Evolutionary conservation across 306 rosid genomes (phyloP), one percentile per base, ranked within the genome.

Genomic region (Cicer cuneatum): DNA sequence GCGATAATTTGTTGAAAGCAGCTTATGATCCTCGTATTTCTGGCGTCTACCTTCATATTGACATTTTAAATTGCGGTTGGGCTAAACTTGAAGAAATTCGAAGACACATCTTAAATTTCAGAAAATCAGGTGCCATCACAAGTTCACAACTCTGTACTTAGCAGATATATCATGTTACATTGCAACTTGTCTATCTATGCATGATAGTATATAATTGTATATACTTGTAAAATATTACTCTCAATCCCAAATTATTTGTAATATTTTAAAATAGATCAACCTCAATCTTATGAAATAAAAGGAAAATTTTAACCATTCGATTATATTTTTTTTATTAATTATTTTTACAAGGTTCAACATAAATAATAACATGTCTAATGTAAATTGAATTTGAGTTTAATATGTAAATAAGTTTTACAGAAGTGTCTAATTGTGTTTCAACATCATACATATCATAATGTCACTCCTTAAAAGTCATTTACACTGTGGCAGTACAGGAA

Each of bases 51-150:
- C 87, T 94, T 12, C 97, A 89, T 52, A 89, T 92, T 67, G 99
- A 90, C 48, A 66, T 63, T 13, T 85, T 94, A 68, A 88, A 74
- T 54, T 94, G 99, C n/a, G 99, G 99, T 8, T 94, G 97, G 99
- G 97, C 92, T 45, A 94, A 94, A 81, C 82, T 94, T 47, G 96
- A 92, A 64, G 97, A 91, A 89, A 90, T 94, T 76, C 96, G 96
- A 78, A 91, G 97, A 81, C 96, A 94, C 53, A 69, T 92, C 10
- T 78, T 86, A 71, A 73, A 88, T 83, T 94, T 94, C 85, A 87
- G 80, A 82, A 87, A 94, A 84, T 94, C 99, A 86, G 99, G 99
- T 79, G 24, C 41, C 15, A 0, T 47, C 65, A 8, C 45, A 45
- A 1, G 3, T 33, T n/a, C 59, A 6, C 42, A 59, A 64, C 52